phyloP scores from a whole-genome alignment of 2,329 filamentous ascomycete genomes.

The Cladosporium sp. region DNA sequence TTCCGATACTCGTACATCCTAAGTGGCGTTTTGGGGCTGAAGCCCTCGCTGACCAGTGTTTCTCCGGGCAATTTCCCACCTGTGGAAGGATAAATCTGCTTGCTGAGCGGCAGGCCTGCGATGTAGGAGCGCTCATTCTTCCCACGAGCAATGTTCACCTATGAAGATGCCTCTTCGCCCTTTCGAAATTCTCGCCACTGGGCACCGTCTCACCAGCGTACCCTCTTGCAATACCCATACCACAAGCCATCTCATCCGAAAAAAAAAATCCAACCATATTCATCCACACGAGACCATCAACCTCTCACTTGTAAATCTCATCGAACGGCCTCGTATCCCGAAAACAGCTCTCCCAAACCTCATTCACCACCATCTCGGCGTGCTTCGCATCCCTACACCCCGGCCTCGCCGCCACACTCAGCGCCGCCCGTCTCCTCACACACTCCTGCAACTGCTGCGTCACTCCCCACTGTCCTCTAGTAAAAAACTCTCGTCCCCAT shows the following conservation, averaged over 20 bases:
- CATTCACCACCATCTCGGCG: conserved; percentile 84
- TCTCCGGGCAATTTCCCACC: no score
- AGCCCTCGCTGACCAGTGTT: no score
- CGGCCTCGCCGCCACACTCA: conserved; percentile 76
- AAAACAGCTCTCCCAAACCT: conserved; percentile 99
- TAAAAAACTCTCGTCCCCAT: conserved; percentile 83
- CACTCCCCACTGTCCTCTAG: conserved; percentile 79
- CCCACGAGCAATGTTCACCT: no score
- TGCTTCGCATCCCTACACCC: conserved; percentile 82
- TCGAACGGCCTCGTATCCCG: conserved; percentile 92
- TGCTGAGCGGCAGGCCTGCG: no score
- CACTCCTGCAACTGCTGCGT: conserved; percentile 94
- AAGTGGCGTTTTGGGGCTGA: background rate
- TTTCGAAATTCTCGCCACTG: no score
- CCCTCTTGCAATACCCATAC: background rate
- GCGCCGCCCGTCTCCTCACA: conserved; percentile 75
- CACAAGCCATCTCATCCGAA: background rate
- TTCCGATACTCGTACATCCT: background rate
- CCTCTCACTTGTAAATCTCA: conserved; percentile 77
- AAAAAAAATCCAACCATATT: no score
- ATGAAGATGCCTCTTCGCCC: background rate
- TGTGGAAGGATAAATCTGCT: no score
- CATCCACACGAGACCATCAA: background rate
- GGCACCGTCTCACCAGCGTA: no score
- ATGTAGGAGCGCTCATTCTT: background rate